These are phyloP conservation scores for Penicillium sp. DNA, from an alignment of 2,329 filamentous ascomycete genomes.

Conservation along the genomic window DNA sequence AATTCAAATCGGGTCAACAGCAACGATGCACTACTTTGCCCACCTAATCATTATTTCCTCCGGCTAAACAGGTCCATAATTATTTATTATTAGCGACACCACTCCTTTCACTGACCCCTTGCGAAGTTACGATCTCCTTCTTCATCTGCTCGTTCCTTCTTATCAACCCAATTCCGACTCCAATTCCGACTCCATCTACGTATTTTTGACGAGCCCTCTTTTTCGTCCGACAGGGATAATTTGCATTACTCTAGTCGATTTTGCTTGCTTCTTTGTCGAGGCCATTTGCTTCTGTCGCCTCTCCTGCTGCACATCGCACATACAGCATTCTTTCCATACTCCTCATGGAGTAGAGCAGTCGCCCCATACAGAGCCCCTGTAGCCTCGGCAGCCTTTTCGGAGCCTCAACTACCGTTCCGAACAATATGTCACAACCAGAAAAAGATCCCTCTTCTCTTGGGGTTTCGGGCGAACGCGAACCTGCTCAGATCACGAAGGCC, in stretches of 20 bases:
- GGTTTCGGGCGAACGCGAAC: constrained; percentile 7
- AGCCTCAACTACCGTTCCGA: background rate
- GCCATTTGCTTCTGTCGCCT: background rate
- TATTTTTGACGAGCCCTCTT: background rate
- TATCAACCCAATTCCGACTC: constrained; percentile 3
- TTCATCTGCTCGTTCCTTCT: background rate
- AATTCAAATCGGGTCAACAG: background rate
- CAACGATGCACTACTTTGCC: background rate
- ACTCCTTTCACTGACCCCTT: background rate
- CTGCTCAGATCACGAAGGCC: constrained; percentile 12
- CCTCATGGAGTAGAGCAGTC: constrained; percentile 22
- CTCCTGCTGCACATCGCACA: background rate
- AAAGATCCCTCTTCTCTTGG: constrained; percentile 13
- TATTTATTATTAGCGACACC: background rate
- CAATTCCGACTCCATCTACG: constrained; percentile 3
- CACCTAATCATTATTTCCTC: background rate
- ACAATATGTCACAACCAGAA: constrained; percentile 20
- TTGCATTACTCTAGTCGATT: background rate
- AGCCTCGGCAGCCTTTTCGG: constrained; percentile 5
- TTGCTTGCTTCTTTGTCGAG: background rate
- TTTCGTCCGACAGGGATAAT: background rate
- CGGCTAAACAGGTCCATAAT: background rate
- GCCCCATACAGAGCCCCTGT: background rate
- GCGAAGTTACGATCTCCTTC: background rate
- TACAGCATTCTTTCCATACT: constrained; percentile 2